Evolutionary conservation across 768 basidiomycete genomes (phyloP), one percentile per base, ranked within the genome.

Genomic region (Hericium erinaceus): DNA sequence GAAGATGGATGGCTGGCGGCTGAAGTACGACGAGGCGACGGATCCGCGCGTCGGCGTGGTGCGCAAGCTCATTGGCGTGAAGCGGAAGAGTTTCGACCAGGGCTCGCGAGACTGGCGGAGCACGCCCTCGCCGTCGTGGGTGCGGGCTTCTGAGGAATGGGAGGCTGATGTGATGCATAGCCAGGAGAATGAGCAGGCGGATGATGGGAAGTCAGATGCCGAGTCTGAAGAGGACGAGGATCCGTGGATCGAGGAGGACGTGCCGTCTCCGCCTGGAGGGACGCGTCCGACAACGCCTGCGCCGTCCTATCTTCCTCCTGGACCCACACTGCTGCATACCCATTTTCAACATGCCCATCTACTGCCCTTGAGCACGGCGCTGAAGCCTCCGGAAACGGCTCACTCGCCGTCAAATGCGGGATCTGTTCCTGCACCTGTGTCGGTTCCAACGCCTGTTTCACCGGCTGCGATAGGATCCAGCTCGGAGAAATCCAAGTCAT

Each of bases 371-470:
- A 81, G 83, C 62, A 75, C 72, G 24, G 78, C 86, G 3, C 70
- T 89, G 2, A 80, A 81, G 1, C 79, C 83, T 1, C 83, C 83
- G 0, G 84, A 77, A 1, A 74, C 79, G 10, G 74, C 79, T 2
- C 74, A 75, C 12, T 75, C 78, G 9, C 75, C 76, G 49, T 72
- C 73, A 61, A 72, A 76, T 3, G 70, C 56, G 40, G 57, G 75
- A 0, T 66, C 73, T 15, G 68, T 74, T 13, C 66, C 75, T 37
- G 71, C 64, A 4, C 72, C 71, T 3, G 73, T 74, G 2, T 78
- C 79, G n/a, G 89, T 85, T 0, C 89, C 89, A 1, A 93, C 91
- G 0, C 91, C 91, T 1, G 88, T 92, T 2, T 92, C 90, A 0
- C 91, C 91, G 18, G 89, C 87, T 4, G 85, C 87, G 1, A 74